phyloP scores from a whole-genome alignment of 768 basidiomycete species.

The Paxillus ammoniavirescens region DNA sequence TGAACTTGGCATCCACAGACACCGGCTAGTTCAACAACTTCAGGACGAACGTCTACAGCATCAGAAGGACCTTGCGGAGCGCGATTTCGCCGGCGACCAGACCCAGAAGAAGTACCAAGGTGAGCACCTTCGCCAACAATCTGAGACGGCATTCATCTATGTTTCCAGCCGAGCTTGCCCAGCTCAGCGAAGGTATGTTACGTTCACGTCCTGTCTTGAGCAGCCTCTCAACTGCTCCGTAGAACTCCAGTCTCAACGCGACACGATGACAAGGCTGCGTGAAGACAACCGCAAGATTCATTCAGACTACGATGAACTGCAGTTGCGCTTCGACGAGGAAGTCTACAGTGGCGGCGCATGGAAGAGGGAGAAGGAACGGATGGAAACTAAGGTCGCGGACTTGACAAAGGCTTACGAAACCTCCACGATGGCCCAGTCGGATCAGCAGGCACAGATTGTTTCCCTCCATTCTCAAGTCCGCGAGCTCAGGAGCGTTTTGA shows the following conservation, averaged over 20 bases:
- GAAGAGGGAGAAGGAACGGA: conserved; percentile 85
- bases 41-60: conserved; percentile 78
- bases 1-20: conserved; percentile 61
- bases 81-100: conserved; percentile 76
- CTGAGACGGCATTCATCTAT: conserved; percentile 6
- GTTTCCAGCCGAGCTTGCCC: conserved; percentile 65
- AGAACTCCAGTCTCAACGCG: conserved; percentile 80
- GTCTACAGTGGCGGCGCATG: conserved; percentile 74
- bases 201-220: background rate
- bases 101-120: conserved; percentile 88
- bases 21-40: conserved; percentile 70
- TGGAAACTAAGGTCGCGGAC: conserved; percentile 80
- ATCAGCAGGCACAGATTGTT: conserved; percentile 84
- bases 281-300: conserved; percentile 80
- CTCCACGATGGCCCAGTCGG: conserved; percentile 66
- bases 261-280: conserved; percentile 69
- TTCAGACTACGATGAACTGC: conserved; percentile 74
- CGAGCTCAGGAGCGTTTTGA: conserved; percentile 74
- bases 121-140: conserved; percentile 24
- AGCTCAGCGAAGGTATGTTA: conserved; percentile 69
- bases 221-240: conserved; percentile 7
- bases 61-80: conserved; percentile 75
- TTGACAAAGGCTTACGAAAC: conserved; percentile 74
- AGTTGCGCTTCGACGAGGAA: conserved; percentile 74
- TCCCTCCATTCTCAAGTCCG: conserved; percentile 83